phyloP scores from a whole-genome alignment of 768 basidiomycete species.

The Tylopilus sp. region DNA sequence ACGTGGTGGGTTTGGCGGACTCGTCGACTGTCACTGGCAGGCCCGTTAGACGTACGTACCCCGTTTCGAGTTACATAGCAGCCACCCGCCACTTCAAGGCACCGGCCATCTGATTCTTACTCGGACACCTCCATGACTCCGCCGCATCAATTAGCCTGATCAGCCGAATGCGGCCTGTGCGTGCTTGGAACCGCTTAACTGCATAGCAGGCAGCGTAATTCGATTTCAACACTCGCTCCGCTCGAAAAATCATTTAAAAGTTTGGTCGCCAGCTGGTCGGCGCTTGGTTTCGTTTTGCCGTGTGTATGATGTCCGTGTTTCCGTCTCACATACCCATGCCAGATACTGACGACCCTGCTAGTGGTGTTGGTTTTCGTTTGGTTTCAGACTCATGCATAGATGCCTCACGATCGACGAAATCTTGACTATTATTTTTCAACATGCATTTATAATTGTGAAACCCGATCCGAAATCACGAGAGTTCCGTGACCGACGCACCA shows the following conservation, averaged over 20 bases:
- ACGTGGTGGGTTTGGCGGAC: no score
- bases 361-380: slow-evolving; percentile 15
- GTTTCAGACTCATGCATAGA: slow-evolving; percentile 28
- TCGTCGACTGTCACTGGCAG: no score
- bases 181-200: no score
- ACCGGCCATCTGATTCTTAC: no score
- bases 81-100: no score
- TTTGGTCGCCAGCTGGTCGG: neutral
- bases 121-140: no score
- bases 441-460: slow-evolving; percentile 27
- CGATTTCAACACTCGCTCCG: slow-evolving; percentile 9
- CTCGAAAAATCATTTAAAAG: slow-evolving; percentile 19
- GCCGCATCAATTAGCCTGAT: no score
- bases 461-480: slow-evolving; percentile 27
- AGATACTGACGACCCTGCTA: slow-evolving; percentile 8
- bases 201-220: no score
- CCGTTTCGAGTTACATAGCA: no score
- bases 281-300: slow-evolving; percentile 14
- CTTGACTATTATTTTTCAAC: slow-evolving; percentile 30
- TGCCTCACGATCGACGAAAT: slow-evolving; percentile 33
- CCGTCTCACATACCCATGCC: neutral
- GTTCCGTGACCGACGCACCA: slow-evolving; percentile 29
- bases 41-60: no score
- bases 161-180: no score
- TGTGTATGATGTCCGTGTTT: slow-evolving; percentile 25